Base-by-base conservation (phyloP, 345 rosid genomes). In the Aurinia saxatilis region DNA sequence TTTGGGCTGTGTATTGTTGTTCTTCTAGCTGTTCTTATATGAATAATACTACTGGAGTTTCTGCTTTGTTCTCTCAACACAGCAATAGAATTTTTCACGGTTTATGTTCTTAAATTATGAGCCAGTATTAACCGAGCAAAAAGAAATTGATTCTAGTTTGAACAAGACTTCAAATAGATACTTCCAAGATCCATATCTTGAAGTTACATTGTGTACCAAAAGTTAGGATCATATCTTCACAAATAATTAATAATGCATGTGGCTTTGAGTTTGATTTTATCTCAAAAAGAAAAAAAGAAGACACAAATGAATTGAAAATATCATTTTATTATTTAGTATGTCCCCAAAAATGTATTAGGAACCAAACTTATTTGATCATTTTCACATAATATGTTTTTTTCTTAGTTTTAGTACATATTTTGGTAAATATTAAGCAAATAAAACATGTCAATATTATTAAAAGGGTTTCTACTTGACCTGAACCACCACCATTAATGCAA, bases 1-100 rank as follows among this genome's bases (percentile, higher is more conserved):
- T 47, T 39, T 31, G 37, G 74, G 59, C 53, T 56, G 50, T 70
- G 63, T 63, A 54, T 47, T 68, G 55, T 63, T 46, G 55, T 63
- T 46, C 63, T 29, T 49, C 14, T 52, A 60, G 62, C 3, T 34
- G 31, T 59, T 51, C 25, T 60, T 52, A 37, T 40, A 54, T 19
- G 58, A 17, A 44, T 42, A 68, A 33, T 47, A 13, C 55, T 42
- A 13, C 55, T 42, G 5, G 50, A 47, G 54, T 45, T 39, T 69
- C 8, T 45, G 36, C 34, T 68, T 53, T 50, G 66, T 59, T 50
- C 15, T 68, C 60, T 50, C 12, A 23, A 23, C 54, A 34, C 33
- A 42, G 21, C 38, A 50, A 59, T 59, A 41, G 4, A 50, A 3
- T 2, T 17, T 38, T 38, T 30, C 3, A 9, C 21, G 29, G 51